Evolutionary conservation across 2,329 filamentous ascomycete genomes (phyloP), one percentile per base, ranked within the genome.

Genomic region (Epichloe aotearoae): DNA sequence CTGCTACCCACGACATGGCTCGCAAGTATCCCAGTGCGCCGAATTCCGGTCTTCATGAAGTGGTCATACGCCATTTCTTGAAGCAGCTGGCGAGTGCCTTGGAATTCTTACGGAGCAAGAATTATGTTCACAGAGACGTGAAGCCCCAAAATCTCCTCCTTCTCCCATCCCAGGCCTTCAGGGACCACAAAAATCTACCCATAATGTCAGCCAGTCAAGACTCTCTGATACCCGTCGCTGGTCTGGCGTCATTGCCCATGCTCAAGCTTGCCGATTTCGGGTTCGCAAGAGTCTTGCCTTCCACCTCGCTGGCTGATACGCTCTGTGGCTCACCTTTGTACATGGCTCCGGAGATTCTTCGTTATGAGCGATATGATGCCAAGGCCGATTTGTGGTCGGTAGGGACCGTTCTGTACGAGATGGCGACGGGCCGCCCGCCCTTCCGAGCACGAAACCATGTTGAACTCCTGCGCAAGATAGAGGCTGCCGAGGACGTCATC

Each of bases 381-480:
- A 95, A 95, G 67, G 91, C 90, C 45, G 93, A 98, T 70, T 72
- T 98, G 36, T 98, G 93, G 93, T 98, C 93, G 20, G 88, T 96
- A 36, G 93, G 93, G 47, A 95, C 93, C 17, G 93, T 98, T 8
- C 72, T 95, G 23, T 95, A 88, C 64, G 93, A 98, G 69, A 95
- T 98, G 90, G 82, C 93, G 54, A 87, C 84, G 6, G 91, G 90
- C 49, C 84, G 81, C 55, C 89, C 93, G 20, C 93, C 93, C 0
- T 98, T 97, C 69, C 79, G 88, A 57, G 93, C 93, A 34, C 82
- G 81, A 50, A 97, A 98, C 63, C 93, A 98, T 62, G 90, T 98
- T 40, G 93, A 98, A 64, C 73, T 98, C 37, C 76, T 97, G 42
- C 82, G 88, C 54, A 93, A 86, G 70, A 98, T 98, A 56, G 91